phyloP scores from a whole-genome alignment of 192 early-diverging fungal genomes.

The Backusella westeae region DNA sequence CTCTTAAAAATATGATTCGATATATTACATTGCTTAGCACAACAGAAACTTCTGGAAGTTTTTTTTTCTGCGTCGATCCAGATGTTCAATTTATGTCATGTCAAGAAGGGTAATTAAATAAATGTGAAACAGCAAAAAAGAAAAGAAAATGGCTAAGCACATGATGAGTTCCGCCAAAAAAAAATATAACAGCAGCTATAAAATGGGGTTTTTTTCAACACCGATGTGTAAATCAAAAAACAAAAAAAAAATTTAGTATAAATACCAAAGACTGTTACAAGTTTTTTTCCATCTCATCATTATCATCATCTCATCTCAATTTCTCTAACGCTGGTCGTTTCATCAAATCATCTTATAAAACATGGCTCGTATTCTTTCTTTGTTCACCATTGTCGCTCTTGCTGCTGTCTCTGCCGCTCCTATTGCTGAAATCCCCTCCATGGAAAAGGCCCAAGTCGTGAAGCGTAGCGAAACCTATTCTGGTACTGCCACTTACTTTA shows the following conservation, averaged over 20 bases:
- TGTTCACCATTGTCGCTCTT: constrained; percentile 14
- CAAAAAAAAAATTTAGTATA: background rate
- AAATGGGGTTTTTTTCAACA: background rate
- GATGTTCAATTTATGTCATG: background rate
- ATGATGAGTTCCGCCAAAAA: background rate
- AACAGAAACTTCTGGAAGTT: background rate
- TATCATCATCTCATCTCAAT: background rate
- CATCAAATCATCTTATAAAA: background rate
- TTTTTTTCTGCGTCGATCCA: background rate
- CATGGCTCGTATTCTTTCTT: constrained; percentile 5
- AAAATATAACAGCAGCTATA: background rate
- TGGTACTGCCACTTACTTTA: constrained; percentile 30
- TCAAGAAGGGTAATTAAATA: background rate
- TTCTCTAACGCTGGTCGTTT: constrained; percentile 22
- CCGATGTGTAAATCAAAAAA: background rate
- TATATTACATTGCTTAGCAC: background rate
- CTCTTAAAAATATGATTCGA: background rate
- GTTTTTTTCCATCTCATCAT: constrained; percentile 4
- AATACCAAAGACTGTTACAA: background rate
- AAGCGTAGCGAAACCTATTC: constrained; percentile 7
- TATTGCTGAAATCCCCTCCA: background rate
- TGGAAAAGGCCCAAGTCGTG: background rate
- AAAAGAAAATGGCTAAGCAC: background rate
- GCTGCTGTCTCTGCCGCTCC: constrained; percentile 10
- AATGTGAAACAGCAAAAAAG: background rate